Base-by-base conservation (phyloP, 805 yeast genomes). In the Yamadazyma sp. region DNA sequence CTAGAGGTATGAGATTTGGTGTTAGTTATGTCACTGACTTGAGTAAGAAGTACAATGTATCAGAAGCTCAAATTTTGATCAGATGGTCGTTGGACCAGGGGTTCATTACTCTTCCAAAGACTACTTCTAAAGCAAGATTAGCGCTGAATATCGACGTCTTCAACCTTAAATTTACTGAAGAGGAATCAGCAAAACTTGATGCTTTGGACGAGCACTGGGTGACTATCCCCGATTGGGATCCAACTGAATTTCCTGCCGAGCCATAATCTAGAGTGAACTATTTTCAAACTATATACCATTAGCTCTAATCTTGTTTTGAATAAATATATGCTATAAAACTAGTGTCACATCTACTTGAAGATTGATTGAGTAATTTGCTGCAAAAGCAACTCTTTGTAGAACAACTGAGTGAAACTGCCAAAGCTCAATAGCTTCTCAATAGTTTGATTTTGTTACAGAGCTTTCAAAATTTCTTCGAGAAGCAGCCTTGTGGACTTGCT, bases 41-140 rank as follows among this genome's bases (percentile, higher is more conserved):
- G 43, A 78, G 82, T 24, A 53, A 67, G 27, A 71, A 70, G 40
- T 72, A 71, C 27, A 67, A 68, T 3, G 69, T 73, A 21, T 52
- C 82, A 6, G 65, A 74, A 13, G 82, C 82, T 4, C 88, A 84
- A 52, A 73, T 84, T 10, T 62, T 85, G 41, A 64, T 84, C 35
- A 73, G 82, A 52, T 86, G 95, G 95, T 75, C 84, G 1, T 65
- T 77, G 40, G 78, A 79, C 48, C 81, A 82, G 49, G 90, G 90
- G 1, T 77, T 77, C 48, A 70, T 84, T 30, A 84, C 85, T 3
- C 66, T 84, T 46, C 88, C 84, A 13, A 84, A 84, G 59, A 77
- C 90, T 4, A 67, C 69, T 29, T 74, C 73, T 5, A 52, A 67
- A 8, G 54, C 61, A 11, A 71, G 93, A 54, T 64, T 83, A 44